Percentiles rank a stretch among this genome's conserved stretches.
Evolutionary conservation across 352 stramenopile genomes (phyloP).

Genomic region (Plasmopara muralis): DNA sequence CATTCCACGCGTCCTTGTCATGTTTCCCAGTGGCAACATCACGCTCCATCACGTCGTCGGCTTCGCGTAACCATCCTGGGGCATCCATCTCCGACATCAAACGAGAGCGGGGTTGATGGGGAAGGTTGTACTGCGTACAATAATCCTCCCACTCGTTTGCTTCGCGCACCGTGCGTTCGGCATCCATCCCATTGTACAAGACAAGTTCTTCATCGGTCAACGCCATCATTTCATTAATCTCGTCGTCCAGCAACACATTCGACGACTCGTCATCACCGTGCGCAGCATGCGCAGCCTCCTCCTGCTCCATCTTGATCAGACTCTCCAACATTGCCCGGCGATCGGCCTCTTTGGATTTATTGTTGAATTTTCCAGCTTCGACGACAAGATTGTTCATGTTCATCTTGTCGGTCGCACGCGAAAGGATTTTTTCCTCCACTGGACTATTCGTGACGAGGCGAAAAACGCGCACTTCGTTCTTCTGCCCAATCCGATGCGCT

Average conservation of each 20-base stretch:
- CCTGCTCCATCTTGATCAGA: conserved; percentile 85
- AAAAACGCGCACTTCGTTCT: conserved; percentile 87
- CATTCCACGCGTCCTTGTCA: conserved; percentile 54
- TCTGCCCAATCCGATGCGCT: conserved; percentile 88
- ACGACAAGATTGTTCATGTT: conserved; percentile 90
- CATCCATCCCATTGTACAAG: conserved; percentile 71
- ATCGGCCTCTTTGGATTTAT: conserved; percentile 80
- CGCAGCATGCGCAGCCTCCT: conserved; percentile 64
- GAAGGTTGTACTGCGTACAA: conserved; percentile 51
- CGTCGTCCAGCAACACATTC: conserved; percentile 70
- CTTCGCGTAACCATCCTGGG: conserved; percentile 67
- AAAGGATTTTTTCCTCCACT: conserved; percentile 86
- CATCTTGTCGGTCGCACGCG: conserved; percentile 85
- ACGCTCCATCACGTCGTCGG: conserved; percentile 53
- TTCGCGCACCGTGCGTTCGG: conserved; percentile 54
- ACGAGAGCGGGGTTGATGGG: conserved; percentile 39
- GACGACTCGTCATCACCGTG: conserved; percentile 57
- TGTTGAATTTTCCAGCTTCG: conserved; percentile 86
- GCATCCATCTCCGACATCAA: conserved; percentile 64
- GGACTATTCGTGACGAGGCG: conserved; percentile 80
- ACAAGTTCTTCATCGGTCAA: conserved; percentile 76
- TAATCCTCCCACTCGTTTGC: conserved; percentile 58
- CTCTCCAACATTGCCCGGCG: conserved; percentile 80
- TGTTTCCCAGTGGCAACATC: conserved; percentile 49
- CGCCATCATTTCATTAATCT: conserved; percentile 89